Evolutionary conservation across 2,329 filamentous ascomycete species (phyloP), one percentile per base, ranked within the genome.

Genomic region (Hypoxylon sp.): DNA sequence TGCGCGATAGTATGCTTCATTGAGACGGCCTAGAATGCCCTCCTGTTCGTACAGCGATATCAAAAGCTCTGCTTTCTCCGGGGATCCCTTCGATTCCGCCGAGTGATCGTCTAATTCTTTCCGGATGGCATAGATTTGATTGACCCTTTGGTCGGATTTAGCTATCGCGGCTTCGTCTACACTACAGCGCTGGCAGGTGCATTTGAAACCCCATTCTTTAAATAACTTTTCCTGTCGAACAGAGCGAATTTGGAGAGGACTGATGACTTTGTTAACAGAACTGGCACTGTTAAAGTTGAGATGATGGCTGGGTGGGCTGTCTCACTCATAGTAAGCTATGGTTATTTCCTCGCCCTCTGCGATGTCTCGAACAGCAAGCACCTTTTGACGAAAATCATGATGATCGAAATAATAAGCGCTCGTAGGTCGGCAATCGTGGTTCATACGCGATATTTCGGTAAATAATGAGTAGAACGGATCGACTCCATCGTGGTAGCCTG

Each of bases 351-450:
- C 74, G 0, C 72, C 73, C 1, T 64, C 63, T 7, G 61, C 43
- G 25, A 76, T 72, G 27, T 71, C 69, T 9, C 69, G 60, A 0
- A 71, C 67, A 1, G 73, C 71, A 20, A 69, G 65, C 5, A 73
- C 67, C 7, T 67, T 66, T 16, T 74, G 73, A 11, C 66, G 63
- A 16, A 75, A 62, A 0, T 69, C 71, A 4, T 48, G 48, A 7
- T 66, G 60, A 46, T 74, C 69, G 38, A 72, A 71, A 35, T 70
- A 69, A 56, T 72, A 74, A 12, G 65, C 68, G 27, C 65, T 69
- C 55, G 74, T 75, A 15, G 73, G 73, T n/a, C 66, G 65, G 49
- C 73, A 75, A 45, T 71, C 72, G 53, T 76, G 73, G 48, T 76
- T 75, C 45, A 75, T 61, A 2, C 72, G 64, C 27, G 72, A 69